Conservation (phyloP, 163 green algal species). For the Volvox carteri region DNA sequence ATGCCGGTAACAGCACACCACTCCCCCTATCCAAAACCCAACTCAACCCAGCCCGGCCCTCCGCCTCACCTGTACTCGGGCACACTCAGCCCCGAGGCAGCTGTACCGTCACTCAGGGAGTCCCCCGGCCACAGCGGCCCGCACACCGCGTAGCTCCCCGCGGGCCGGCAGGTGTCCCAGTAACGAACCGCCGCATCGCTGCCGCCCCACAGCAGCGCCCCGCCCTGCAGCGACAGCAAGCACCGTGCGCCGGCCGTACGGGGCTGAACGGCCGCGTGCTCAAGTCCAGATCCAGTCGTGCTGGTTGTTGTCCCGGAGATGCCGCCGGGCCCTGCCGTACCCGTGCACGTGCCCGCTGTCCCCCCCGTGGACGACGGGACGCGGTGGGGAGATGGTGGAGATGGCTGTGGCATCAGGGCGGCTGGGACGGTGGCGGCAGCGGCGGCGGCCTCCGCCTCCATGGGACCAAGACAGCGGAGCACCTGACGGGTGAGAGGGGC, state of each 20-base stretch:
- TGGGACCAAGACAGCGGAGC: conserved; percentile 37
- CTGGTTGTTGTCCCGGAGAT: too few species aligned
- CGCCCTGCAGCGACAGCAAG: conserved; percentile 77
- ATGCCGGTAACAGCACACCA: too few species aligned
- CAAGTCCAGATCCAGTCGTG: too few species aligned
- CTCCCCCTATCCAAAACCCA: too few species aligned
- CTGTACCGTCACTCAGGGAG: conserved; percentile 31
- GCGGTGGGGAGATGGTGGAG: background rate
- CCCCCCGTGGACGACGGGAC: background rate
- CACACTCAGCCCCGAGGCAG: conserved; percentile 41
- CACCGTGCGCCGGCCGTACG: conserved; percentile 67
- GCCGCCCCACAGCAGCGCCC: conserved; percentile 78
- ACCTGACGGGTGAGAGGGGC: too few species aligned
- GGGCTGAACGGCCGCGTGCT: too few species aligned
- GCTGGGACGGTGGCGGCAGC: conserved; percentile 11
- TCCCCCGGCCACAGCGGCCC: conserved; percentile 64
- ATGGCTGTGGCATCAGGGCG: conserved; percentile 22
- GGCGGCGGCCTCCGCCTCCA: conserved; percentile 40
- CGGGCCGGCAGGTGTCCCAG: conserved; percentile 65
- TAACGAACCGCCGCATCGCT: conserved; percentile 75
- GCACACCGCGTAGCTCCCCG: conserved; percentile 81
- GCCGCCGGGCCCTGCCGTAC: too few species aligned
- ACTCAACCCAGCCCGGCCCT: background rate
- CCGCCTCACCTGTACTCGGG: conserved; percentile 57
- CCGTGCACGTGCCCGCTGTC: too few species aligned